phyloP scores from a whole-genome alignment of 2,329 filamentous ascomycete species.

The Chalaropsis ovoidea region DNA sequence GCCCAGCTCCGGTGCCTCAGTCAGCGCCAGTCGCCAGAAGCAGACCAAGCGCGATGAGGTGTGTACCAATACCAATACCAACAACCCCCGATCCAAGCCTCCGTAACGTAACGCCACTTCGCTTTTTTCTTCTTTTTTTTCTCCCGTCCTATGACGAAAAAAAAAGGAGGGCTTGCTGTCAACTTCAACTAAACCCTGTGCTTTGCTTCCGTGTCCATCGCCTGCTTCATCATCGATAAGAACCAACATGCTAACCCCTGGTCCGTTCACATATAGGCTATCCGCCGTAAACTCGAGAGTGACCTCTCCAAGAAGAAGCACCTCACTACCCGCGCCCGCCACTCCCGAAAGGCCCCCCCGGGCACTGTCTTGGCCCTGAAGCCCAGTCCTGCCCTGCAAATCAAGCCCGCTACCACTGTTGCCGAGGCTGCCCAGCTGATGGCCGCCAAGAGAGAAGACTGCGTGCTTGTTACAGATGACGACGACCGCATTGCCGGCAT shows the following conservation, averaged over 20 bases:
- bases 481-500: constrained; percentile 97
- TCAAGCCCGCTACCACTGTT: constrained; percentile 88
- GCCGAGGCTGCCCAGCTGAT: constrained; percentile 95
- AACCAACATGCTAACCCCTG: constrained; percentile 22
- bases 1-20: constrained; percentile 41
- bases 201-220: constrained; percentile 1
- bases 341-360: constrained; percentile 85
- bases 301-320: constrained; percentile 97
- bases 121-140: background rate
- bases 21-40: constrained; percentile 91
- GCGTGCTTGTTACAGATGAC: constrained; percentile 92
- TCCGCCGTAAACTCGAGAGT: constrained; percentile 90
- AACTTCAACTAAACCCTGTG: background rate
- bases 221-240: background rate
- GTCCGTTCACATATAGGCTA: constrained; percentile 53
- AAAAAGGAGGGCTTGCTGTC: background rate
- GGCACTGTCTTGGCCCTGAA: constrained; percentile 92
- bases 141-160: background rate
- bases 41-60: constrained; percentile 98
- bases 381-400: constrained; percentile 90
- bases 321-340: constrained; percentile 63
- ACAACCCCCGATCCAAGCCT: background rate
- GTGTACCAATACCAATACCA: constrained; percentile 33
- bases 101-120: background rate
- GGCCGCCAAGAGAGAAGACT: constrained; percentile 97